Conservation (phyloP, 169 alveolate species). For the Plasmodium gaboni region DNA sequence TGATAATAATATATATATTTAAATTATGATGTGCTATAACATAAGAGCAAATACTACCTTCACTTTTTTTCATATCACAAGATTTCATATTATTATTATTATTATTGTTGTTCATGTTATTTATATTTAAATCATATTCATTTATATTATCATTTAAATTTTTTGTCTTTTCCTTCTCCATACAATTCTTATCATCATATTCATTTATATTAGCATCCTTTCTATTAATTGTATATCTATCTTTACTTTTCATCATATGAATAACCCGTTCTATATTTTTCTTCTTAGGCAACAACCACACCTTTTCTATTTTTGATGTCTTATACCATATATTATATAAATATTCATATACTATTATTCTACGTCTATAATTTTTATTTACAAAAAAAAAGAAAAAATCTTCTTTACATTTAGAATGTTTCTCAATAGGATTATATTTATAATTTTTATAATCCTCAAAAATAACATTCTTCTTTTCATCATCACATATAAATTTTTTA, state of each 20-base stretch:
- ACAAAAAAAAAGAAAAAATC: conserved; percentile 70
- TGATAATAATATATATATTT: conserved; percentile 39
- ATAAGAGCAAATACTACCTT: conserved; percentile 19
- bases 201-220: not conserved
- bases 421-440: not conserved
- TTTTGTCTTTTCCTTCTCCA: not conserved
- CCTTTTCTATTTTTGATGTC: conserved; percentile 39
- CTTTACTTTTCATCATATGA: not conserved
- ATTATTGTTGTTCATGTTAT: not conserved
- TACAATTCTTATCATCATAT: not conserved
- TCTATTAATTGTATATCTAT: not conserved
- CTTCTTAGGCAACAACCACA: conserved; percentile 36
- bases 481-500: not conserved
- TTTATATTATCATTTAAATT: not conserved
- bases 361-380: conserved; percentile 7
- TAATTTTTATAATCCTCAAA: not conserved
- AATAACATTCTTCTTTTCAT: no score
- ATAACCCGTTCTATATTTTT: conserved; percentile 6
- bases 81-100: not conserved
- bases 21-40: conserved; percentile 33
- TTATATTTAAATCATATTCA: no score
- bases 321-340: conserved; percentile 28
- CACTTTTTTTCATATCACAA: not conserved
- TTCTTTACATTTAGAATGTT: conserved; percentile 29
- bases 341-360: conserved; percentile 34